Evolutionary conservation across 176 grass and related monocot genomes (phyloP), one percentile per base, ranked within the genome.

Genomic region (Oryza brachyantha): DNA sequence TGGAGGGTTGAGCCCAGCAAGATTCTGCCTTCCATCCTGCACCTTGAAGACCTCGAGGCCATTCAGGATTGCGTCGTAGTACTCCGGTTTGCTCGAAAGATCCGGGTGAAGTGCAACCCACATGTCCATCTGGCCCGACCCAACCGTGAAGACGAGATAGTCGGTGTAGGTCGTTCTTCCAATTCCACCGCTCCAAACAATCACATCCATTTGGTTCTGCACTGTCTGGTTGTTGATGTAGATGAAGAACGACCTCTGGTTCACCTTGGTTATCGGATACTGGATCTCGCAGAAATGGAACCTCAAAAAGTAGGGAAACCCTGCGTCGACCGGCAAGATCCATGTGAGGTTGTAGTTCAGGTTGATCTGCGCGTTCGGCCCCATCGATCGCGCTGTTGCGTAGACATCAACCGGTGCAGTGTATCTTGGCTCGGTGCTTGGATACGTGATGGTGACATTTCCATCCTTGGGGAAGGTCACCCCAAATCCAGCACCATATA

Each of bases 271-370:
- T 31, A 97, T 93, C 0, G 81, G 81, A 62, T 90, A 90, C 62
- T 97, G 86, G 39, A 90, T 91, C 84, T 97, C 94, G 6, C 94
- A 97, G 63, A 97, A 97, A 68, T 93, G 94, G 40, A 97, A 80
- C 75, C 94, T 86, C 8, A 97, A 38, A 10, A 97, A 74, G 66
- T 97, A 93, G 21, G 1, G 38, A 35, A 89, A 91, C 6, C 81
- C 88, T 0, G 86, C 88, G 76, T 97, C 94, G 31, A 93, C 31
- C 0, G 46, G 46, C 26, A 97, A 84, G 65, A 79, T 81, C 94
- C 94, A 97, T 38, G 94, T 91, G n/a, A 97, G 94, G 46, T 97
- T 97, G 72, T 90, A 91, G 28, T 91, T 91, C 66, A 91, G 61
- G 52, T 93, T 91, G 70, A 91, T 17, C 36, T 66, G 42, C 61